phyloP scores from a whole-genome alignment of 345 rosid genomes.

The Lepidium sativum region DNA sequence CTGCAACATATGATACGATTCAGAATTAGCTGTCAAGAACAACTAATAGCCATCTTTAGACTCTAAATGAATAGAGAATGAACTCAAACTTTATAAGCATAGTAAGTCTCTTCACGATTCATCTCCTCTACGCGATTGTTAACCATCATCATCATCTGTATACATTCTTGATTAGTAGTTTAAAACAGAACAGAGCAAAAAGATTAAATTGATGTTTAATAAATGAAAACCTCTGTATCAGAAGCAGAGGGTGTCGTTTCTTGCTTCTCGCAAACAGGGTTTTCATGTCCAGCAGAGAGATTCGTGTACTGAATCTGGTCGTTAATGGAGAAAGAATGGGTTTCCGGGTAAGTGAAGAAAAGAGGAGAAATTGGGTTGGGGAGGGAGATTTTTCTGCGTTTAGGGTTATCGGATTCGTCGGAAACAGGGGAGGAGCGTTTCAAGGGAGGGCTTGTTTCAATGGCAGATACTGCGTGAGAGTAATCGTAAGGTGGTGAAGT shows the following conservation, averaged over 20 bases:
- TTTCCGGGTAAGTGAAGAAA: neutral
- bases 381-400: conserved; percentile 16
- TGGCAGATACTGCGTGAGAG: neutral
- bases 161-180: neutral
- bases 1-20: neutral
- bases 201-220: neutral
- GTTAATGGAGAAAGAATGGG: neutral
- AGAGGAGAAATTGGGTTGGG: conserved; percentile 8
- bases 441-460: conserved; percentile 13
- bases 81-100: conserved; percentile 8
- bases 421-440: conserved; percentile 27
- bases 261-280: conserved; percentile 3
- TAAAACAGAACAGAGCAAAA: neutral
- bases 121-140: neutral
- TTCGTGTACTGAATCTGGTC: neutral
- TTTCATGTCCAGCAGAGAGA: neutral
- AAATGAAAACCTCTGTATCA: conserved; percentile 3
- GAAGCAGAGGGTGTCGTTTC: conserved; percentile 1
- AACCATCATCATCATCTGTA: conserved; percentile 11
- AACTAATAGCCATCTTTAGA: neutral
- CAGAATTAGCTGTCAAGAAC: neutral
- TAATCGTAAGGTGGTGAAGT: conserved; percentile 15
- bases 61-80: neutral
- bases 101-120: conserved; percentile 1
- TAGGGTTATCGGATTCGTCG: conserved; percentile 12